These are phyloP conservation scores for Salinomyces thailandicus DNA, from an alignment of 2,329 filamentous ascomycete species.

Conservation along the genomic window DNA sequence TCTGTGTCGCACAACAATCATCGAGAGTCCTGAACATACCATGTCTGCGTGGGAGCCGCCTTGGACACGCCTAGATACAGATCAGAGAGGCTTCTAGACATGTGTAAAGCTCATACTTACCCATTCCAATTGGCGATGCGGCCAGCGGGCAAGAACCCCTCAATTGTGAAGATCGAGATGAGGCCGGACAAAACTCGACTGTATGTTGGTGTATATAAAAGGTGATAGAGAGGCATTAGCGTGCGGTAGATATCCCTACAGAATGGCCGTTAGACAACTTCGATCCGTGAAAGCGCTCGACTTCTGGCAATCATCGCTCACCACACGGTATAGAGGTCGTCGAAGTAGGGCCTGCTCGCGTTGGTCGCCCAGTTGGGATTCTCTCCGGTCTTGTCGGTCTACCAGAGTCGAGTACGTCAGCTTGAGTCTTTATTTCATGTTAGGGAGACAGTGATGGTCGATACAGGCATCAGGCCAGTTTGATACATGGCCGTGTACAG, in stretches of 20 bases:
- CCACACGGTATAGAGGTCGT: not conserved
- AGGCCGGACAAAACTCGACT: not conserved
- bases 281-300: no score
- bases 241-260: not conserved
- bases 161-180: not conserved
- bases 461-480: not conserved
- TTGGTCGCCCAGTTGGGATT: not conserved
- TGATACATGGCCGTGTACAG: not conserved
- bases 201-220: not conserved
- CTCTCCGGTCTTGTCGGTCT: conserved; percentile 3
- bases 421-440: not conserved
- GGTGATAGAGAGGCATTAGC: not conserved
- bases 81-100: no score
- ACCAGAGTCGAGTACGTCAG: no score
- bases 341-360: not conserved
- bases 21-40: no score
- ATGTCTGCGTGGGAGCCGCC: conserved; percentile 59
- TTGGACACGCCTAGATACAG: conserved; percentile 56
- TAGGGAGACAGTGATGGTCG: not conserved
- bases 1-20: no score
- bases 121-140: not conserved
- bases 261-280: no score
- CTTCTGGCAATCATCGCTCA: no score
- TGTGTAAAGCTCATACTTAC: no score
- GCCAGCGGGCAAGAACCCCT: not conserved